These are phyloP conservation scores for Botrytis hyacinthi DNA, from an alignment of 2,329 filamentous ascomycete species.

Conservation along the genomic window DNA sequence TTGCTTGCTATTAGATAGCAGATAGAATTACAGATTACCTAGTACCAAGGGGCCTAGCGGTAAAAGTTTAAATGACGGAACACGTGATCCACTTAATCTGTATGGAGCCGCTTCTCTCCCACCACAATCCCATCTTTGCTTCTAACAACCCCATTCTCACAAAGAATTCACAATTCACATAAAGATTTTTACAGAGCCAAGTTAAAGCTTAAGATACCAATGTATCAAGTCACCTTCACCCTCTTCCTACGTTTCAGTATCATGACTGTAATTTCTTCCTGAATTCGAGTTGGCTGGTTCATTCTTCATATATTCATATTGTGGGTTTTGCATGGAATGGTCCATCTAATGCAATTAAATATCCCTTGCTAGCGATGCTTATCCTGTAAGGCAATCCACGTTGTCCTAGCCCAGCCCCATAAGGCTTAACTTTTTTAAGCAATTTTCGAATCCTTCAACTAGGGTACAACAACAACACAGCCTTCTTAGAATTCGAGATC, in stretches of 20 bases:
- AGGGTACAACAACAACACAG: background rate
- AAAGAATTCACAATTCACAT: background rate
- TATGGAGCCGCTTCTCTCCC: background rate
- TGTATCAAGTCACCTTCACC: background rate
- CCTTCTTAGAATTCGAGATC: background rate
- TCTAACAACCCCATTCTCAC: background rate
- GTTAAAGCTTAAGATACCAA: background rate
- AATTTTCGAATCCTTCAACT: constrained; percentile 10
- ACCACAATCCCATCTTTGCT: background rate
- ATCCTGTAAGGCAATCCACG: background rate
- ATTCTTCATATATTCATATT: background rate
- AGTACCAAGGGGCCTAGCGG: background rate
- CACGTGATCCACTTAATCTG: background rate
- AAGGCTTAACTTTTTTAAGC: constrained; percentile 6
- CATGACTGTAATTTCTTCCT: background rate
- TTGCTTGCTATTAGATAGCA: background rate
- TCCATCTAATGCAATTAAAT: background rate
- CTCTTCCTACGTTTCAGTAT: background rate
- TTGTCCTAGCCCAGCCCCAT: background rate
- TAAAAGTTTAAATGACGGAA: background rate
- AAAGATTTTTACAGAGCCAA: background rate
- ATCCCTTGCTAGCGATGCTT: background rate
- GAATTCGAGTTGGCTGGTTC: background rate
- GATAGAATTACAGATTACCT: background rate
- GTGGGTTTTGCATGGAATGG: background rate